Percentiles rank a stretch among this genome's conserved stretches.
These are phyloP conservation scores for Fusarium coicis DNA, from an alignment of 2,329 filamentous ascomycete species.

Conservation along the genomic window DNA sequence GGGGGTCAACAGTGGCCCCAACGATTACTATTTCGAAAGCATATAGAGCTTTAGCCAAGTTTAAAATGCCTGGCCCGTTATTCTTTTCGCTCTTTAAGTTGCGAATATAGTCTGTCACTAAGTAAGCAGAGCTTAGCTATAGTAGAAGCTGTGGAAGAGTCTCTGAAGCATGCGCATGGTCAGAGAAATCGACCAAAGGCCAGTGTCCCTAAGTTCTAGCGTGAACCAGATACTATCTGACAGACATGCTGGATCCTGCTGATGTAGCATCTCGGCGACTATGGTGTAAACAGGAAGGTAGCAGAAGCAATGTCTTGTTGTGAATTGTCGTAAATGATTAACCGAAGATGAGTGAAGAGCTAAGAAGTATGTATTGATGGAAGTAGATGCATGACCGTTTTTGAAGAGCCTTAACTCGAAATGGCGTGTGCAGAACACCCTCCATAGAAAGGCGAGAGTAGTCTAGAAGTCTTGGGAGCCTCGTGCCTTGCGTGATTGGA, in stretches of 20 bases:
- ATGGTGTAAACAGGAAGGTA: constrained; percentile 16
- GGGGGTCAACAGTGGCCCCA: background rate
- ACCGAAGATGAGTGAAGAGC: background rate
- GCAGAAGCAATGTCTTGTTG: background rate
- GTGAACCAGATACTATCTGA: background rate
- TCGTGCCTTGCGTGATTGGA: background rate
- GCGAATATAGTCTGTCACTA: background rate
- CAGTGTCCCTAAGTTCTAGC: background rate
- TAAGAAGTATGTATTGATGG: background rate
- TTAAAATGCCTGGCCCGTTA: background rate
- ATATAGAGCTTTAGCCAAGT: background rate
- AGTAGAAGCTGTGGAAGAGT: background rate
- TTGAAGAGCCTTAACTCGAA: background rate
- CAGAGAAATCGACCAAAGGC: background rate
- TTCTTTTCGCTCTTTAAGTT: background rate
- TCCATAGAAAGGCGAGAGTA: background rate
- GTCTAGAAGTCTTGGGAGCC: constrained; percentile 14
- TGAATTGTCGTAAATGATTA: background rate
- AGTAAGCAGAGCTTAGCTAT: background rate
- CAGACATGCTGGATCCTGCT: background rate
- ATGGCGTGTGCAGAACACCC: constrained; percentile 9
- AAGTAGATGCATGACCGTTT: background rate
- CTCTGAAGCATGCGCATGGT: background rate
- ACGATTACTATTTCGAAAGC: background rate
- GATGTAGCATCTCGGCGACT: background rate